phyloP scores from a whole-genome alignment of 73 alveolate genomes.

The Paramecium sexaurelia region DNA sequence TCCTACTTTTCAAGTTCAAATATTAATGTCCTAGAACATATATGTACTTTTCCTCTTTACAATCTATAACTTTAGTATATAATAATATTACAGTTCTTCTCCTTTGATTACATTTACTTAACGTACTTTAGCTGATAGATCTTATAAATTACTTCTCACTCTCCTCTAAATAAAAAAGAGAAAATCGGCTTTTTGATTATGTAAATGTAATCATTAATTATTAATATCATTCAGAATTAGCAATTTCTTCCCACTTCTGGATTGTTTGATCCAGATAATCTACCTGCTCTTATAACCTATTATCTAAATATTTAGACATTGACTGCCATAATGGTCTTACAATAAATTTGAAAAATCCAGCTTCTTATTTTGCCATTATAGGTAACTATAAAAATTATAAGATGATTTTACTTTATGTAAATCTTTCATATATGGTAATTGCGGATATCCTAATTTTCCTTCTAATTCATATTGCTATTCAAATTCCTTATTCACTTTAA shows the following conservation, averaged over 20 bases:
- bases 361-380: slow-evolving; percentile 53
- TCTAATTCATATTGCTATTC: slow-evolving; percentile 57
- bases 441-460: slow-evolving; percentile 48
- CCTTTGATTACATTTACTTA: slow-evolving; percentile 2
- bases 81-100: slow-evolving; percentile 31
- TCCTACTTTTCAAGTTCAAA: slow-evolving; percentile 71
- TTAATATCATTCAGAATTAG: slow-evolving; percentile 37
- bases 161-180: slow-evolving; percentile 70
- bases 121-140: slow-evolving; percentile 21
- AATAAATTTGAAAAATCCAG: slow-evolving; percentile 54
- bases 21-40: slow-evolving; percentile 69
- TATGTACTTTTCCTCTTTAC: slow-evolving; percentile 73
- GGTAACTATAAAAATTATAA: not conserved
- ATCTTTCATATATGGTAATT: slow-evolving; percentile 56
- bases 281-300: not conserved
- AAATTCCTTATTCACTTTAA: slow-evolving; percentile 54
- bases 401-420: not conserved
- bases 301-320: slow-evolving; percentile 5
- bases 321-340: slow-evolving; percentile 60
- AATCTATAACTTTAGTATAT: not conserved
- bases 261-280: slow-evolving; percentile 45
- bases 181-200: slow-evolving; percentile 62
- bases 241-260: slow-evolving; percentile 30
- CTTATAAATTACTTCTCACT: slow-evolving; percentile 66
- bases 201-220: slow-evolving; percentile 62